Base-by-base conservation (phyloP, 2,329 filamentous ascomycete species). In the Fusarium decemcellulare region DNA sequence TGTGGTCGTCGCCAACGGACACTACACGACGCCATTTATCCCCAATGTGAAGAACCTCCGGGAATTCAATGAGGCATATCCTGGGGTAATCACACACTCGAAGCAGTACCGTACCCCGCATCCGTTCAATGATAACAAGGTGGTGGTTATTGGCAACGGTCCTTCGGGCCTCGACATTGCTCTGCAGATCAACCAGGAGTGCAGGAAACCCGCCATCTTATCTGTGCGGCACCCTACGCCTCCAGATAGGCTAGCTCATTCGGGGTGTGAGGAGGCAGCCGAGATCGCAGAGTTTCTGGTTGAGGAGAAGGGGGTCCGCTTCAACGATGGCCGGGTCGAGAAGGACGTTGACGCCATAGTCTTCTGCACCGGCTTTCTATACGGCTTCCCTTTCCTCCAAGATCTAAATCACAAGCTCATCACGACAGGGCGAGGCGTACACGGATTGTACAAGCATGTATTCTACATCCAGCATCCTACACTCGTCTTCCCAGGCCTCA, bases 361-460 rank as follows among this genome's bases (percentile, higher is more conserved):
- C 30, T 98, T 95, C 79, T 95, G 93, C 77, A 98, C 95, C 0
- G 95, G 95, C 0, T 98, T 97, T 74, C 88, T 97, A 60, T 97
- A 93, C 80, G 90, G 91, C 6, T 92, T 92, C 61, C 94, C 94
- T 0, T 98, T 97, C 75, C 77, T 91, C 6, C 76, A 78, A 12
- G 76, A 80, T 3, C 70, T 87, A 6, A 73, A 81, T 14, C 79
- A 77, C 10, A 83, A 88, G 0, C 76, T 94, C 2, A 85, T 95
- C 59, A 90, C 87, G 0, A 87, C 90, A 58, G 95, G 95, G 1
- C 87, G 86, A 36, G 87, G 92, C 30, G 90, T 95, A 1, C 84
- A 90, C 65, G 89, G 91, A 36, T 81, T 95, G 4, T 97, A 94
- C 77, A 85, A 93, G 70, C 94, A 98, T 73, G 74, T 98, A 10